Base-by-base conservation (phyloP, 441 rosid genomes). In the Gossypium laxum region DNA sequence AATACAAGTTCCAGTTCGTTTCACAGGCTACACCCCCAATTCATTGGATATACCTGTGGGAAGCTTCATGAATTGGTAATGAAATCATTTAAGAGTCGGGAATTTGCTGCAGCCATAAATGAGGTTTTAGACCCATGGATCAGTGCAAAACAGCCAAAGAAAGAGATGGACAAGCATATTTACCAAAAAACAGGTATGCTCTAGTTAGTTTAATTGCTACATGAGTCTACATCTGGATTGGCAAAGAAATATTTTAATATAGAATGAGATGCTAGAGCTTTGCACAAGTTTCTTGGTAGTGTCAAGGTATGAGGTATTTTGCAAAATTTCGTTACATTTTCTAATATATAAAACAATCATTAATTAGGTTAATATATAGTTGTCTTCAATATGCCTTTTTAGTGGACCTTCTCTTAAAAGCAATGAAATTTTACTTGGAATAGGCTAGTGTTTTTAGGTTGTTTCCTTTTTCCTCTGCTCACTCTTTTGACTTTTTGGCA, bases 51-150 rank as follows among this genome's bases (percentile, higher is more conserved):
- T 82, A 88, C 89, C 77, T 86, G 94, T 72, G 97, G 98, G 75
- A 92, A 90, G 85, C 91, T 95, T 67, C 97, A 95, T 82, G 96
- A 89, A 77, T 79, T 95, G 86, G 96, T 95, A 55, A 95, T 95
- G 99, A 92, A 89, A 86, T 89, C 98, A 11, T 95, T 85, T 80
- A 91, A 91, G 84, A 91, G 90, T 78, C 84, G 99, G 67, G 99
- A 92, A 79, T 92, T 95, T 83, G 92, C 99, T 79, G 96, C 96
- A 38, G 97, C 96, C 70, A 87, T 91, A 75, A 95, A 93, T 77
- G 99, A 95, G 85, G 97, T 90, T 76, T 78, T 95, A 78, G 99
- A 95, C 84, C 93, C 97, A 30, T 95, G 99, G 99, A 88, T 95
- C 79, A 85, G 78, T 83, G 90, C 89, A 38, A 90, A 88, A 82